phyloP scores from a whole-genome alignment of 441 rosid genomes.

The Isatis lusitanica region DNA sequence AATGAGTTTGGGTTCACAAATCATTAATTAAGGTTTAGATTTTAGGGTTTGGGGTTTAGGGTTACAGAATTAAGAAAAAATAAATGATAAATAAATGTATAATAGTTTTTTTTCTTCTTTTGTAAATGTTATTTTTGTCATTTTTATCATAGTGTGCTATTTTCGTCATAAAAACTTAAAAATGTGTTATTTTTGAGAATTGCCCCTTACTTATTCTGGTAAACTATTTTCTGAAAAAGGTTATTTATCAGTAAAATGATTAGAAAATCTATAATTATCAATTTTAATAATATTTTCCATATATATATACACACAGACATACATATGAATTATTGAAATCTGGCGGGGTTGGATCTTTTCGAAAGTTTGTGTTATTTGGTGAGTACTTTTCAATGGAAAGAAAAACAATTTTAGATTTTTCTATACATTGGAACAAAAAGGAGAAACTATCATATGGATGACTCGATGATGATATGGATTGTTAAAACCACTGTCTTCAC shows the following conservation, averaged over 20 bases:
- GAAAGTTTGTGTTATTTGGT: not conserved
- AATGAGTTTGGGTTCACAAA: too few species aligned
- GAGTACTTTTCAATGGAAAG: not conserved
- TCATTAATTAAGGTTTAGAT: too few species aligned
- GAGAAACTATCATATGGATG: not conserved
- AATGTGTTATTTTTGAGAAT: too few species aligned
- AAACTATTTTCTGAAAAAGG: not conserved
- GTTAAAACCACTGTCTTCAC: not conserved
- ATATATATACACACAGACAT: not conserved
- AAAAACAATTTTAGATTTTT: not conserved
- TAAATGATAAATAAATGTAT: too few species aligned
- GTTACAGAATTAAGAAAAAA: too few species aligned
- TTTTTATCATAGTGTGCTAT: too few species aligned
- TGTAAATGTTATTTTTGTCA: too few species aligned
- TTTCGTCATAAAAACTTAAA: too few species aligned
- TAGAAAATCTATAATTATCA: not conserved
- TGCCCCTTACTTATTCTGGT: not conserved
- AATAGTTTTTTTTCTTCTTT: too few species aligned
- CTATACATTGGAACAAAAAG: not conserved
- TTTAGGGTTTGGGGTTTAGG: too few species aligned
- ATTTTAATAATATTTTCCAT: not conserved
- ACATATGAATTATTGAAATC: not conserved
- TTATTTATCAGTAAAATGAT: not conserved
- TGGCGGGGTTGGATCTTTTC: not conserved
- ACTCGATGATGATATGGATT: not conserved